Evolutionary conservation across 1,139 yeast genomes (phyloP).

Genomic region (Blastobotrys proliferans): DNA sequence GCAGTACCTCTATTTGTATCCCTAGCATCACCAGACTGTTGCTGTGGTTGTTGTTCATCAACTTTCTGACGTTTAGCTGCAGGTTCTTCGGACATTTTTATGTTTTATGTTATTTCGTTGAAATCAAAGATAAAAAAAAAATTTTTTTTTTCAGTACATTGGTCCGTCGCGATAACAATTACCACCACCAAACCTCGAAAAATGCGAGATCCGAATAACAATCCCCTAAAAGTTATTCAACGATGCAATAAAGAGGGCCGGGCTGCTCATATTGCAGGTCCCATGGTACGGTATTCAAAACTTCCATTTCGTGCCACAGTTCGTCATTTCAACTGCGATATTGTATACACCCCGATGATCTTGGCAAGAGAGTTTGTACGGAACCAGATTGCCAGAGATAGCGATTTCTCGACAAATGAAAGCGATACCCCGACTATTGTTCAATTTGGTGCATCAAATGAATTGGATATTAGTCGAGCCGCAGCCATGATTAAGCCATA

Average conservation of each 20-base stretch:
- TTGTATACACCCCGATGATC: conserved; percentile 95
- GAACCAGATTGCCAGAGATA: conserved; percentile 69
- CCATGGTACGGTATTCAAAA: conserved; percentile 96
- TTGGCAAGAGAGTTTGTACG: conserved; percentile 92
- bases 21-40: neutral
- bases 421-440: conserved; percentile 71
- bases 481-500: conserved; percentile 86
- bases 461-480: conserved; percentile 75
- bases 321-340: conserved; percentile 69
- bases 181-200: neutral
- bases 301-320: conserved; percentile 83
- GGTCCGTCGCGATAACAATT: neutral
- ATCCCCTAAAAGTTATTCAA: conserved; percentile 52
- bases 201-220: conserved; percentile 35
- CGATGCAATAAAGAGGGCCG: conserved; percentile 45
- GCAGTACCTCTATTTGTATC: conserved; percentile 21
- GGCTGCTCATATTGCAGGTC: conserved; percentile 82
- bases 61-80: conserved; percentile 7
- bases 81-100: conserved; percentile 5
- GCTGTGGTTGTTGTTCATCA: neutral
- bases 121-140: conserved; percentile 9
- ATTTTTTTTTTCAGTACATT: conserved; percentile 2
- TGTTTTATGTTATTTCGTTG: neutral
- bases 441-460: conserved; percentile 89
- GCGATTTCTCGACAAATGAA: conserved; percentile 79